Conservation (phyloP, 805 yeast genomes). For the Saccharomycopsis sp. region DNA sequence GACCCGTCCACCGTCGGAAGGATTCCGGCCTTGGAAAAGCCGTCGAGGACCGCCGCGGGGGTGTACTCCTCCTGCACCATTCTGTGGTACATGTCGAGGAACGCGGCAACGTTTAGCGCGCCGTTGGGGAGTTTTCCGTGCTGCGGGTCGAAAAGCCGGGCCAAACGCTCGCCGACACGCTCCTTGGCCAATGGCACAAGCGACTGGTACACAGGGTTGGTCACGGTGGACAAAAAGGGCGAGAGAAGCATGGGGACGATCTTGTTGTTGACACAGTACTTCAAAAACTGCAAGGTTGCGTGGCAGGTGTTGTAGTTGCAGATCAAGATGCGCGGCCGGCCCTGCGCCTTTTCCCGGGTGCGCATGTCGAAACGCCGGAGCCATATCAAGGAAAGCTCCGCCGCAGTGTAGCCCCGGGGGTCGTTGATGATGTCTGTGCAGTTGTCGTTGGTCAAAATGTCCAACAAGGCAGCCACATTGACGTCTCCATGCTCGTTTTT, state of each 20-base stretch:
- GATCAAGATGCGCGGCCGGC: slow-evolving; percentile 6
- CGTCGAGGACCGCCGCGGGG: not conserved
- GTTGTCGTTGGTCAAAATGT: slow-evolving; percentile 6
- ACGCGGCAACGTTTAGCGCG: not conserved
- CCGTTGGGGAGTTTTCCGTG: not conserved
- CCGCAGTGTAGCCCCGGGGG: slow-evolving; percentile 4
- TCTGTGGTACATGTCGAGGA: slow-evolving; percentile 5
- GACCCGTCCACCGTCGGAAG: not conserved
- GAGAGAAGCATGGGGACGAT: slow-evolving; percentile 12
- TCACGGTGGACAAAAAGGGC: not conserved
- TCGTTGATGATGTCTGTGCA: slow-evolving; percentile 8
- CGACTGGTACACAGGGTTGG: slow-evolving; percentile 1
- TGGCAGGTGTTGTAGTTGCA: slow-evolving; percentile 17
- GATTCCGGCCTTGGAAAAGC: slow-evolving; percentile 6
- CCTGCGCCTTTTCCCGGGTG: slow-evolving; percentile 8
- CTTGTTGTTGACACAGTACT: slow-evolving; percentile 9
- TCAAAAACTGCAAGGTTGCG: slow-evolving; percentile 10
- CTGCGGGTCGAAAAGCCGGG: not conserved
- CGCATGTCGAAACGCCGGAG: slow-evolving; percentile 9
- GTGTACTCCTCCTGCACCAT: not conserved
- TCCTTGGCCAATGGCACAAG: not conserved
- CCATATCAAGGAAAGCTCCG: slow-evolving; percentile 12
- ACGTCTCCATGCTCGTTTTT: not conserved
- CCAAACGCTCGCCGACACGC: not conserved
- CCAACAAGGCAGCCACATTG: slow-evolving; percentile 6